Evolutionary conservation across 345 rosid species (phyloP), one percentile per base, ranked within the genome.

Genomic region (Aquilaria malaccensis): DNA sequence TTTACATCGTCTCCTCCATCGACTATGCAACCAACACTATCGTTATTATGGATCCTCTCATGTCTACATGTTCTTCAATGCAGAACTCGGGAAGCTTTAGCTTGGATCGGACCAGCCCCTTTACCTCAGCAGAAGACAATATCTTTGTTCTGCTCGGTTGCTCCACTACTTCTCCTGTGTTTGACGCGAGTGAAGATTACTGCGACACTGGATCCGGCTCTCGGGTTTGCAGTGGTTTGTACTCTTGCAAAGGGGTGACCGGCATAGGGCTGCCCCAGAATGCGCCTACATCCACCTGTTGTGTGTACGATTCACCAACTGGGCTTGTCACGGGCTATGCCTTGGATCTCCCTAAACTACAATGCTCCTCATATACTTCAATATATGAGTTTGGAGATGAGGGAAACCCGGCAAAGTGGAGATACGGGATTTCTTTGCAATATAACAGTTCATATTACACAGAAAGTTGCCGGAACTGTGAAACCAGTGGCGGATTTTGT

Each of bases 61-160:
- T 85, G 88, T 80, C 91, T 15, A 83, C 84, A 52, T 85, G 91
- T 62, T 67, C 72, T 58, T 85, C 83, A 45, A 82, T 79, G 88
- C 86, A 80, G 73, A 74, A 80, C 67, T 80, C 88, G 2, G 91
- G 91, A 47, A 74, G 85, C 59, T 85, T 85, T 62, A 72, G 74
- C 80, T 67, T 82, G 68, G 88, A 82, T 52, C 66, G 69, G 6
- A 63, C 80, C 13, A 79, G 83, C 68, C 88, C 88, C 2, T 85
- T 85, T 76, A 54, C 76, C n/a, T 48, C 82, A 32, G 76, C 80
- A 6, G 61, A 69, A 7, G 72, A 71, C 29, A 77, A 85, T 56
- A 77, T 82, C 52, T 80, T 85, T 50, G 84, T 76, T 30, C 64
- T 85, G 76, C 84, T 85, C 2, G 87, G 88, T 2, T 85, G 91